Base-by-base conservation (phyloP, 495 filamentous ascomycete species). In the Daldinia vernicosa region DNA sequence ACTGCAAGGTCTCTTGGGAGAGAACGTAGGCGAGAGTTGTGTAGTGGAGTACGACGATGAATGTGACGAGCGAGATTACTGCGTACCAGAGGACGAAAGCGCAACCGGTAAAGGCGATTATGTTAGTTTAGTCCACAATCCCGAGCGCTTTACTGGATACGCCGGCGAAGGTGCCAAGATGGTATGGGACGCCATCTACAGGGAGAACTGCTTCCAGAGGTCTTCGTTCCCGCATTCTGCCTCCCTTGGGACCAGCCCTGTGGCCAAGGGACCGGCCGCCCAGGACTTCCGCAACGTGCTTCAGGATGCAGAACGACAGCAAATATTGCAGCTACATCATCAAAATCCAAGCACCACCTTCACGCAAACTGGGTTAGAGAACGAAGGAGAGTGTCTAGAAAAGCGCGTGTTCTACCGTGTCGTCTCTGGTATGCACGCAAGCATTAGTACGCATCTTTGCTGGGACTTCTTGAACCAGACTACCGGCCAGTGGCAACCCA, bases 31-130 rank as follows among this genome's bases (percentile, higher is more conserved):
- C 19, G 95, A 99, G 80, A 97, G 92, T 74, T 99, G 95, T 79
- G 92, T 99, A 45, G 89, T 98, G 1, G 95, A 99, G 79, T 97
- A 95, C 76, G 95, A 98, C 74, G 96, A 98, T 72, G 95, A 99
- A 77, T 98, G 95, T 69, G 95, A 99, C 80, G 93, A 98, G 60
- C 87, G 94, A 30, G 95, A 99, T 75, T 99, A 98, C 78, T 99
- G 95, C 83, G 88, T 98, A 6, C 95, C 95, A 1, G 95, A 99
- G 70, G 95, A 99, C 77, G 93, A 98, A 81, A 90, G 90, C 63
- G 89, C 92, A 3, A 87, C 85, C 39, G 89, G 87, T 6, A 97
- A 97, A 80, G 95, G 95, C 11, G 96, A 98, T 84, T 99, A 99
- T 76, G 95, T 99, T 72, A 95, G 91, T 76, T 84, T 99, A 67